Evolutionary conservation across 108 stramenopile genomes (phyloP), one percentile per base, ranked within the genome.

Genomic region (Fragilariopsis cylindrus): DNA sequence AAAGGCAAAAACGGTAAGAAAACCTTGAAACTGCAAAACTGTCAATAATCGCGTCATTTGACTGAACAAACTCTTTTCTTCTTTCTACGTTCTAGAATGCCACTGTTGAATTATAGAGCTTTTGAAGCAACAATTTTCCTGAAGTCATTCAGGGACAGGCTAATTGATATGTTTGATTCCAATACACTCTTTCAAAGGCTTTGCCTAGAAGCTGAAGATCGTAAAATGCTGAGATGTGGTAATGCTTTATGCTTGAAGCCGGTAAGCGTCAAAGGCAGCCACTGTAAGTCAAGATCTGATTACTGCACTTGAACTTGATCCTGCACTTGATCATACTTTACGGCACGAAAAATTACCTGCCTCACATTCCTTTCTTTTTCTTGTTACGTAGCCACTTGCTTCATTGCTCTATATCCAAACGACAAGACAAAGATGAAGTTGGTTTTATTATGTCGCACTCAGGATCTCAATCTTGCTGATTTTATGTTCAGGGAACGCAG

Each of bases 401-500:
- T 81, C 41, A 46, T 85, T 19, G 55, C 69, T 4, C 40, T 53
- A 7, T 19, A 81, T 57, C 50, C 52, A 21, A 55, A 8, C 15
- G 70, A 73, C 11, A 46, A 18, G 3, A 67, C 48, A 56, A 60
- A 48, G 21, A 69, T 85, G 76, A 48, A 70, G 11, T 56, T 85
- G 15, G 42, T 85, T 4, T 43, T 85, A 39, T 60, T 85, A 44
- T 81, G 77, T 52, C 70, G 76, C 3, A 81, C 77, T 7, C 73
- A 81, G 43, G 80, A 80, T 13, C 65, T 73, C n/a, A 75, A 81
- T 52, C 71, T 85, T 39, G 55, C 64, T 42, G 84, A 85, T 53
- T 81, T 71, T 53, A 76, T 77, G 80, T 81, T 85, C 44, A 63
- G 80, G 40, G 74, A 77, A 49, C 75, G 80, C 21, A 75, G 73